Conservation (phyloP, 768 basidiomycete genomes). For the Amanita pallidorosea region DNA sequence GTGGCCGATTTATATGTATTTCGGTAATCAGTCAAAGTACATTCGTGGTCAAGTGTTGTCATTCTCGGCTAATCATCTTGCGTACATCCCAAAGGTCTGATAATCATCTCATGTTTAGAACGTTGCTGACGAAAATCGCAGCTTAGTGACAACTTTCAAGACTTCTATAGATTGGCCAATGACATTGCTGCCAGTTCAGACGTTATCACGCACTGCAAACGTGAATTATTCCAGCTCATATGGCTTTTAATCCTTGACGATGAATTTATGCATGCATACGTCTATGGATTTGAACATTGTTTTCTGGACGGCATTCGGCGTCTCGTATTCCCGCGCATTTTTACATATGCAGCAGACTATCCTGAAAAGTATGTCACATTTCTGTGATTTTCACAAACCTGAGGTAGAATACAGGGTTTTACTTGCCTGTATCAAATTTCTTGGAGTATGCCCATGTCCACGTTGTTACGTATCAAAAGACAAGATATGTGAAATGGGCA, state of each 20-base stretch:
- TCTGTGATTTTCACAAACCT: too few species aligned
- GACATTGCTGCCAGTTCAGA: not conserved
- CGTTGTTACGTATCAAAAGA: conserved; percentile 20
- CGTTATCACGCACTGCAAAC: conserved; percentile 19
- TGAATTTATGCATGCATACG: conserved; percentile 21
- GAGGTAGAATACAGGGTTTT: too few species aligned
- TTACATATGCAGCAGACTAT: conserved; percentile 27
- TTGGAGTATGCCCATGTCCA: too few species aligned
- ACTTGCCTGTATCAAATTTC: conserved; percentile 20
- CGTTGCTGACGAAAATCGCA: too few species aligned
- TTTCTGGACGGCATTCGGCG: conserved; percentile 20
- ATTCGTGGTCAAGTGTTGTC: too few species aligned
- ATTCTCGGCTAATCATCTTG: too few species aligned
- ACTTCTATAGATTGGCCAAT: conserved; percentile 5
- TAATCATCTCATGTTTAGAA: too few species aligned
- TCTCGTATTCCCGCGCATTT: conserved; percentile 20
- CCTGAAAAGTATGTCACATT: conserved; percentile 23
- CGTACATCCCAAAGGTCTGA: too few species aligned
- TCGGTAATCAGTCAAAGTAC: too few species aligned
- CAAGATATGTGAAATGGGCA: conserved; percentile 19
- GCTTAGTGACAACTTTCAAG: conserved; percentile 6
- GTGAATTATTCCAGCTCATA: conserved; percentile 21
- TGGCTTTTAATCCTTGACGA: conserved; percentile 13
- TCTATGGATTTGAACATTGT: conserved; percentile 19
- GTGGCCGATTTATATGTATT: too few species aligned